phyloP scores from a whole-genome alignment of 176 grass and related monocot species.

The Guadua angustifolia region DNA sequence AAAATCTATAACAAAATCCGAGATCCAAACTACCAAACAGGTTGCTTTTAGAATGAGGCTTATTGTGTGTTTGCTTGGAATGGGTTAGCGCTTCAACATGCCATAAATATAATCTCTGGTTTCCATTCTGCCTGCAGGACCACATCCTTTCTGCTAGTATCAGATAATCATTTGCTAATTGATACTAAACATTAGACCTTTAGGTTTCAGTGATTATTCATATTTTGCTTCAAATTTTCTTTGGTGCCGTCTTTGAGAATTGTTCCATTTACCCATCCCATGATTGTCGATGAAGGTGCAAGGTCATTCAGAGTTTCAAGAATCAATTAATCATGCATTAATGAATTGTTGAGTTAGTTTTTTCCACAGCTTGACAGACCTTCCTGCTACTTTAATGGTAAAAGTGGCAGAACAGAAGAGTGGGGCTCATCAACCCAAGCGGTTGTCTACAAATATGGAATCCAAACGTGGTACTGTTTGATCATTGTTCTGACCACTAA shows the following conservation, averaged over 20 bases:
- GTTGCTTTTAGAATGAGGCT: too few relatives aligned
- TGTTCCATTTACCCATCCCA: neutral
- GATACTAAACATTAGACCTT: neutral
- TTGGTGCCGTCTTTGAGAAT: neutral
- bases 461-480: neutral
- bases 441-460: neutral
- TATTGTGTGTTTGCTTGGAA: too few relatives aligned
- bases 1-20: too few relatives aligned
- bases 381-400: neutral
- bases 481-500: neutral
- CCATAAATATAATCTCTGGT: too few relatives aligned
- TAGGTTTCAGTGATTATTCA: neutral
- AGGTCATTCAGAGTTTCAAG: neutral
- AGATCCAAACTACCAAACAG: too few relatives aligned
- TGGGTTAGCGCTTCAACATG: too few relatives aligned
- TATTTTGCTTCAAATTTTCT: neutral
- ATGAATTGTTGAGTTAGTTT: neutral
- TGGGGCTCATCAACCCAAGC: neutral
- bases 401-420: neutral
- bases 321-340: neutral
- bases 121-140: neutral
- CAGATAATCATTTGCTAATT: neutral
- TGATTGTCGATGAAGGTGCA: neutral
- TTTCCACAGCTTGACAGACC: neutral
- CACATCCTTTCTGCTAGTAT: neutral